Conservation (phyloP, 2,329 filamentous ascomycete species). For the Xylariaceae sp. region DNA sequence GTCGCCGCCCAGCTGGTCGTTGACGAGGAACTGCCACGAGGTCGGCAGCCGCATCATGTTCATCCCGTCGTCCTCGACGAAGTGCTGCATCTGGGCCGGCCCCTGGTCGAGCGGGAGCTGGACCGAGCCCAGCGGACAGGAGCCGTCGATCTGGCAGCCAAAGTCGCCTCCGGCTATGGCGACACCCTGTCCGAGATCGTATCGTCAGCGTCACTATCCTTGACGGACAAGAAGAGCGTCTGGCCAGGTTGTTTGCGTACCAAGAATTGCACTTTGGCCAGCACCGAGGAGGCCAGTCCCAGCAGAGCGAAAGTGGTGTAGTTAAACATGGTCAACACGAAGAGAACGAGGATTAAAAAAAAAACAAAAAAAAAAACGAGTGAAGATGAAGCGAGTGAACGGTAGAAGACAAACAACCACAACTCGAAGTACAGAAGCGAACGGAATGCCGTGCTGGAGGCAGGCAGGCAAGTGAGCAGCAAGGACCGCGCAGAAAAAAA, state of each 20-base stretch:
- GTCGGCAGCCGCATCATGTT: constrained; percentile 49
- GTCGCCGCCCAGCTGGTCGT: constrained; percentile 40
- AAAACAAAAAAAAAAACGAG: no score
- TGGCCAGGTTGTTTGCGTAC: constrained; percentile 11
- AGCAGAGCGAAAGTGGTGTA: constrained; percentile 10
- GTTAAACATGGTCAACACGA: constrained; percentile 21
- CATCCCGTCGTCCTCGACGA: constrained; percentile 42
- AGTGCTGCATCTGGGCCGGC: constrained; percentile 48
- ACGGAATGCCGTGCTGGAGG: background rate
- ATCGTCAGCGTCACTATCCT: no score
- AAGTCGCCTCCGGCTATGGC: constrained; percentile 42
- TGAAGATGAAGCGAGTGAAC: constrained; percentile 6
- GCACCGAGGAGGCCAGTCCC: constrained; percentile 11
- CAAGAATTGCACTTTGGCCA: constrained; percentile 23
- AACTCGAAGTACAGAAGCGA: background rate
- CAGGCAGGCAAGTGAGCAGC: background rate
- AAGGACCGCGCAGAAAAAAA: background rate
- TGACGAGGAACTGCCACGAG: constrained; percentile 53
- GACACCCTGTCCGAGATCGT: no score
- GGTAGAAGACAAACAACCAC: constrained; percentile 3
- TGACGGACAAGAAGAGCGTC: background rate
- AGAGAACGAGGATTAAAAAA: no score
- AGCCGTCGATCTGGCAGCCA: constrained; percentile 38
- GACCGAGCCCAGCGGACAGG: constrained; percentile 27
- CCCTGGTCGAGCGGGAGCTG: constrained; percentile 32